Base-by-base conservation (phyloP, 768 basidiomycete genomes). In the Trichaptum fuscoviolaceum region DNA sequence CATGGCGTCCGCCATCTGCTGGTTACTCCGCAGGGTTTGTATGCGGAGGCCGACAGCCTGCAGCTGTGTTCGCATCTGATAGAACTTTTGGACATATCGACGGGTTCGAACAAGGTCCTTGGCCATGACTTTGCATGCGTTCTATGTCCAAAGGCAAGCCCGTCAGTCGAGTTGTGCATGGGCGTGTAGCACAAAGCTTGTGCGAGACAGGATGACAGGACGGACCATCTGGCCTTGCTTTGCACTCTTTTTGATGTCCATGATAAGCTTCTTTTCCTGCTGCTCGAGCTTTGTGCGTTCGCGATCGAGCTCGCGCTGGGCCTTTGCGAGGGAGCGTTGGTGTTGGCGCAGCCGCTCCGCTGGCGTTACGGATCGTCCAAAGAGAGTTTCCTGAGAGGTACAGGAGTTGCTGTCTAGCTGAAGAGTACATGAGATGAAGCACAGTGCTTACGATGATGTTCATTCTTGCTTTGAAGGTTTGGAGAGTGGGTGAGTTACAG, bases 1-100 rank as follows among this genome's bases (percentile, higher is more conserved):
- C 96, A 99, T 99, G 1, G 97, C 97, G 65, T 96, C 94, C 0
- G 96, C 96, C 97, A 99, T 99, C 79, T 96, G 94, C 76, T 99
- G 95, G 75, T 99, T 99, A 75, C 93, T 96, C 73, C 97, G 82
- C 67, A 99, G 82, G 7, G 95, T 95, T 77, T 99, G 97, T 83
- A 99, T 96, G 69, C 97, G 85, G 66, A 99, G 82, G 12, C 91
- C 88, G 57, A 99, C 93, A 7, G 96, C 97, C 77, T 99, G 97
- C 1, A 99, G 84, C 75, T 99, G 97, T 1, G 97, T 99, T 66
- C 93, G 87, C 96, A 99, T 99, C 75, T 96, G 94, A 75, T 97
- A 93, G 82, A 99, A 99, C 77, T 98, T 99, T 79, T 98, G 95
- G 26, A 95, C 83, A 75, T 99, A 99, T 73, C 92, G 87, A 62